Evolutionary conservation across 208 protist genomes (phyloP), one percentile per base, ranked within the genome.

Genomic region (Crithidia brevicula): DNA sequence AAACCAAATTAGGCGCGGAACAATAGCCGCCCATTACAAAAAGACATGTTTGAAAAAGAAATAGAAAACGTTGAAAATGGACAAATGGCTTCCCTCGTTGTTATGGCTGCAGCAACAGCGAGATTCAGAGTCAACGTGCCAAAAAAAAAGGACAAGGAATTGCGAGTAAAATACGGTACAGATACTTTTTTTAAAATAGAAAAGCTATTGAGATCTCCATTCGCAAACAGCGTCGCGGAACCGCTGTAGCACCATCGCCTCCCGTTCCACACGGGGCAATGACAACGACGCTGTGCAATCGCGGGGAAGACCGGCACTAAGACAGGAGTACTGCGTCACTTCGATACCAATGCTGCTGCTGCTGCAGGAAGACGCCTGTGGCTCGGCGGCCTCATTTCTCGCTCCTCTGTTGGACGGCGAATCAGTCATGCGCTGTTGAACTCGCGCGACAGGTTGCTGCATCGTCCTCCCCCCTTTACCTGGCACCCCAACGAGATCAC

Each of bases 271-370:
- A 2, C 38, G 8, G 0, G 45, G 1, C 9, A 38, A 40, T 31
- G 18, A 23, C 54, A 34, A 23, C 45, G n/a, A 23, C 8, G 25
- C 30, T 20, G 31, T 27, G 22, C 11, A 23, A 1, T 28, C 33
- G 1, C 25, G 4, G 20, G 4, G 13, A 31, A 20, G 2, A 23
- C 33, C 31, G 13, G 16, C 16, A 6, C 11, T 34, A 31, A 76
- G 8, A 28, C 56, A 74, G 23, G 49, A 28, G 59, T 72, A 81
- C 52, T 73, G 57, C 30, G 56, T 70, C 52, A 78, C 63, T 0
- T 65, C 25, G 8, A 70, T 45, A 15, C 45, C 22, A n/a, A n/a
- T n/a, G n/a, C 2, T 22, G 3, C 9, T 40, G 40, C n/a, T 7
- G 18, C 57, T 3, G 57, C 34, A 10, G 28, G 20, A 4, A 40